A percentile compares a stretch with the other conserved stretches of the same genome.
Conservation (phyloP, 2,329 filamentous ascomycete species). For the Fusarium udum region DNA sequence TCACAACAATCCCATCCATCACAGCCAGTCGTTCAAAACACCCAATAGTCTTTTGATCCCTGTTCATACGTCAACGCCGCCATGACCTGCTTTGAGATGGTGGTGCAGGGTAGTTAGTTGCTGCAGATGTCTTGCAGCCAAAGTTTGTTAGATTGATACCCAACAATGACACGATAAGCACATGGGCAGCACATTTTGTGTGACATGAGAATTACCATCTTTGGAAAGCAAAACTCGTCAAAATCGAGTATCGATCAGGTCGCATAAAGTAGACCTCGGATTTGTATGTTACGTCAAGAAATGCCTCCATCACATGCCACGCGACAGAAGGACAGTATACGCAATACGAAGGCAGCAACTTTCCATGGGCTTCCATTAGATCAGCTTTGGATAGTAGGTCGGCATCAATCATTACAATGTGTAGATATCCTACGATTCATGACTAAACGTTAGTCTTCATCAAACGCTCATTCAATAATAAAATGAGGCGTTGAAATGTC, state of each 20-base stretch:
- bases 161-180: neutral
- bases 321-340: neutral
- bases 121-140: slow-evolving; percentile 11
- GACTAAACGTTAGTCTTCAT: neutral
- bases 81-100: slow-evolving; percentile 7
- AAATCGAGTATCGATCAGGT: neutral
- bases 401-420: no score
- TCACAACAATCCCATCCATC: neutral
- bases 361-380: neutral
- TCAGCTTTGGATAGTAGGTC: no score
- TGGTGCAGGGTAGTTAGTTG: slow-evolving; percentile 25
- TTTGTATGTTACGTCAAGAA: neutral
- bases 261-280: neutral
- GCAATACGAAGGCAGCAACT: neutral
- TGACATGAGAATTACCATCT: neutral
- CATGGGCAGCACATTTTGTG: neutral
- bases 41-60: neutral
- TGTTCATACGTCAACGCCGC: neutral
- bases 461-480: slow-evolving; percentile 9
- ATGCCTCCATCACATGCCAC: neutral
- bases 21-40: neutral
- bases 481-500: slow-evolving; percentile 24
- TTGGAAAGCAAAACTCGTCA: neutral
- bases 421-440: neutral
- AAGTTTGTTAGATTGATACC: slow-evolving; percentile 1